Base-by-base conservation (phyloP, 192 early-diverging fungal genomes). In the Endogone sp. region DNA sequence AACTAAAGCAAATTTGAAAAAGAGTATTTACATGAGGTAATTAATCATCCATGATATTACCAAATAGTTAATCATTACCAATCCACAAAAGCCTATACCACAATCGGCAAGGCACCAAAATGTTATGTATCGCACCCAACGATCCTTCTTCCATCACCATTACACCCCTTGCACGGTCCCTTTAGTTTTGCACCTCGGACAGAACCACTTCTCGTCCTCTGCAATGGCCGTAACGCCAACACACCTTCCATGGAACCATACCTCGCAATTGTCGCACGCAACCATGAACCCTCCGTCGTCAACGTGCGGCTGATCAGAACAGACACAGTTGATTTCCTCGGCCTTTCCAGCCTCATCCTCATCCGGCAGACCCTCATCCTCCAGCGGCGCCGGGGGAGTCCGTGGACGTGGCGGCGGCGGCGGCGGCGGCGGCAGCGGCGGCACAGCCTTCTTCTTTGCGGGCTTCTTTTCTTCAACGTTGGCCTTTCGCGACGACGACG, bases 241-340 rank as follows among this genome's bases (percentile, higher is more conserved):
- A 70, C 86, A 88, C 22, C 73, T 71, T 37, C 86, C 86, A 78
- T 88, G 86, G 66, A 84, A 88, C 86, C 86, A 88, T n/a, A 78
- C 82, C 64, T 77, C 66, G 58, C 86, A 88, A 22, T 63, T 63
- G 67, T 88, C 86, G 67, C 86, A 88, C 8, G 86, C 83, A 72
- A 88, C 79, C 86, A 88, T 88, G 60, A 88, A 88, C 10, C 75
- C 71, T 20, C 85, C 85, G 72, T 88, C 81, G 56, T 88, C 85
- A 59, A 84, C 62, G 13, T 79, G 75, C n/a, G 86, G 86, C 62
- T 82, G 78, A 2, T 77, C 75, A 16, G n/a, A n/a, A 57, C 86
- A 88, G 23, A 86, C 82, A 64, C 86, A 88, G 54, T 81, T 73
- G 60, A 85, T 86, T 1, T 77, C 62, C 60, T 88, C 86, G 3